A percentile compares a stretch with the other conserved stretches of the same genome.
Conservation (phyloP, 139 green algal species). For the Chlorella sp. region DNA sequence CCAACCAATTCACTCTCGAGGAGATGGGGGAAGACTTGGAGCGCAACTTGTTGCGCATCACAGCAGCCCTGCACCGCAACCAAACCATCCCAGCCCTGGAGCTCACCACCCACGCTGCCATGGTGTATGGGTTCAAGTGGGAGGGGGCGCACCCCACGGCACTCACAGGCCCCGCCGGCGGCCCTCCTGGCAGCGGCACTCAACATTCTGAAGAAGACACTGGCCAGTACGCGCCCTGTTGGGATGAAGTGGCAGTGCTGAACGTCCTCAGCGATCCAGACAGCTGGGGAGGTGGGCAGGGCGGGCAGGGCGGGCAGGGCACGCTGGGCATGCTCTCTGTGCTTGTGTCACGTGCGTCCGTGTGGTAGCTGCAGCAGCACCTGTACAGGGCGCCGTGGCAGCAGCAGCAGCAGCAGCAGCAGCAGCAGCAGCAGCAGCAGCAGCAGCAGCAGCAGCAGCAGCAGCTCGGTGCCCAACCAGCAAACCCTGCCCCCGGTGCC, state of each 20-base stretch:
- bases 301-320: background rate
- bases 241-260: background rate
- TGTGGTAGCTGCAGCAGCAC: background rate
- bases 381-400: too few species aligned
- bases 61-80: background rate
- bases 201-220: background rate
- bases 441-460: too few species aligned
- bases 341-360: background rate
- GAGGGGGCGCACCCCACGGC: background rate
- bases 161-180: background rate
- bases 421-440: too few species aligned
- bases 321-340: background rate
- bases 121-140: background rate
- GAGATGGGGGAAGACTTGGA: background rate
- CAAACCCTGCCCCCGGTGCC: too few species aligned
- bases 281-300: background rate
- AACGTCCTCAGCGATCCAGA: background rate
- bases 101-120: background rate
- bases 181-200: background rate
- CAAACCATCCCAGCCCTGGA: background rate
- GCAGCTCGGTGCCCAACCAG: too few species aligned
- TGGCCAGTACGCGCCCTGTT: background rate
- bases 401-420: too few species aligned
- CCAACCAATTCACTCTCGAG: background rate
- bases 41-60: background rate